Base-by-base conservation (phyloP, 139 green algal species). In the Chlamydomonas incerta region DNA sequence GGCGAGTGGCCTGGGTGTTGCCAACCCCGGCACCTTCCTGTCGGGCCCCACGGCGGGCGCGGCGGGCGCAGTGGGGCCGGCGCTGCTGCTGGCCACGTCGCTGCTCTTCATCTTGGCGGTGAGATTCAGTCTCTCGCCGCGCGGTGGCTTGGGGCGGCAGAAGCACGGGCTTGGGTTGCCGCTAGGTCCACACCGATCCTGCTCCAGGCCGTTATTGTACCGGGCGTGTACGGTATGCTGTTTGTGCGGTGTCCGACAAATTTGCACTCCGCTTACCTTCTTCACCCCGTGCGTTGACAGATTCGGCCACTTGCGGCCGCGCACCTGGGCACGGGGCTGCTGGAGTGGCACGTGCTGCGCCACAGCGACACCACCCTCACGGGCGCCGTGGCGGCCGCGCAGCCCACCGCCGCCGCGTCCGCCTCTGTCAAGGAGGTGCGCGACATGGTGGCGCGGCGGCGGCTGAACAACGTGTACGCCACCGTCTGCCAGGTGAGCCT, bases 331-430 rank as follows among this genome's bases (percentile, higher is more conserved):
- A 47, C 60, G 0, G 75, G 60, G 1, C 62, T 82, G 60, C 60
- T 82, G 75, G 75, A 82, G 75, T 82, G 60, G 60, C 75, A 82
- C 41, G 41, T 82, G 35, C 28, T 82, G 34, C 34, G 75, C 6
- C 75, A 82, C 26, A 37, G 60, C 24, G 75, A 24, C 60, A 4
- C 23, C 14, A 10, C 33, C 33, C 14, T 34, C 14, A 31, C 73
- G 33, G 47, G n/a, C 17, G 31, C 41, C 21, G 74, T 17, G 1
- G 55, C 18, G 55, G 28, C 34, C 21, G 20, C 31, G 57, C 33
- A 34, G 35, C 20, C 37, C 9, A 14, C 74, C 13, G 74, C 60
- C 3, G 60, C 60, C 60, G 60, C 21, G 17, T n/a, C 60, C 8
- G 41, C 41, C 41, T 50, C 34, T 21, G 72, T 18, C 9, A n/a